phyloP scores from a whole-genome alignment of 1,139 yeast species.

The Candida albicans region DNA sequence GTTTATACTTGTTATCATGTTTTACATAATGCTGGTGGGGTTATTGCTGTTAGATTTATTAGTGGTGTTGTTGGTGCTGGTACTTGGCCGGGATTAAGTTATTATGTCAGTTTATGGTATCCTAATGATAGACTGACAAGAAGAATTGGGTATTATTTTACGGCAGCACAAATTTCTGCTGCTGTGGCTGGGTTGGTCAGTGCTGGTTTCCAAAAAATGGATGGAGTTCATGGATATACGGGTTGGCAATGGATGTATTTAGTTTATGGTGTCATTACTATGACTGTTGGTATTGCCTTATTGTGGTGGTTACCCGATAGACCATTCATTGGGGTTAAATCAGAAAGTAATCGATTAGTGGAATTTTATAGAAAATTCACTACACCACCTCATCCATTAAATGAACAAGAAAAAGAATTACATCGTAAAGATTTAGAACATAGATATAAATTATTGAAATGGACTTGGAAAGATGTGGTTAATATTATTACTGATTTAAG shows the following conservation, averaged over 20 bases:
- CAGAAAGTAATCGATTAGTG: constrained; percentile 15
- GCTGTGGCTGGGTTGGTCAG: constrained; percentile 83
- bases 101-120: constrained; percentile 82
- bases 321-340: constrained; percentile 28
- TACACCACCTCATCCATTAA: constrained; percentile 53
- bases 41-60: constrained; percentile 70
- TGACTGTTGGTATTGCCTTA: constrained; percentile 61
- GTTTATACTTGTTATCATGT: constrained; percentile 75
- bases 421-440: constrained; percentile 67
- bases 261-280: constrained; percentile 73
- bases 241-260: constrained; percentile 93
- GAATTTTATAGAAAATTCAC: constrained; percentile 24
- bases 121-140: constrained; percentile 76
- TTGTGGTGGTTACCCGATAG: constrained; percentile 89
- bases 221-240: constrained; percentile 62
- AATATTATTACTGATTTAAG: constrained; percentile 61
- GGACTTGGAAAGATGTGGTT: constrained; percentile 64
- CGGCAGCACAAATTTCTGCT: constrained; percentile 88
- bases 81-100: constrained; percentile 92
- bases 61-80: constrained; percentile 87
- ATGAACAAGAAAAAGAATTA: constrained; percentile 49
- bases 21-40: constrained; percentile 52
- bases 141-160: constrained; percentile 84
- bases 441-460: constrained; percentile 38
- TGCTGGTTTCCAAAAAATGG: constrained; percentile 86